Conservation (phyloP, 306 rosid genomes). For the Cicer arietinum region DNA sequence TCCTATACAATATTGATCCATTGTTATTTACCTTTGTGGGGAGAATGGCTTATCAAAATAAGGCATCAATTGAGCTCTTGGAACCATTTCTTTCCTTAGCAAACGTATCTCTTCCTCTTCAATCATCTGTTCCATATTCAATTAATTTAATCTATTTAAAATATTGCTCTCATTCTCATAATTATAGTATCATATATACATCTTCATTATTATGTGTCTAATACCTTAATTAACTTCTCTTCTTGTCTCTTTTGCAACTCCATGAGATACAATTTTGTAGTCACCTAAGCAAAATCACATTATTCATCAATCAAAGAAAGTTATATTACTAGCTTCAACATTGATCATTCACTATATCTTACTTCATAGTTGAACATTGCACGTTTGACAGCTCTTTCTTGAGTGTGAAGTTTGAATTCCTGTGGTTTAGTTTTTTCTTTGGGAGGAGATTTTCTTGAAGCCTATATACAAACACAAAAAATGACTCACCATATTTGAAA, state of each 20-base stretch:
- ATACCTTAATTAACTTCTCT: slow-evolving; percentile 75
- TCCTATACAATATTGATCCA: not conserved
- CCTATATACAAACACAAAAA: slow-evolving; percentile 47
- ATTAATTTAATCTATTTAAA: slow-evolving; percentile 23
- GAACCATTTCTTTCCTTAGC: slow-evolving; percentile 94
- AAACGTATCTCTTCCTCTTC: slow-evolving; percentile 92
- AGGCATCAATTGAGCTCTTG: slow-evolving; percentile 97
- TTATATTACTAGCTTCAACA: not conserved
- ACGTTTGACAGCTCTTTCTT: slow-evolving; percentile 85
- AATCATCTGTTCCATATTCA: slow-evolving; percentile 64
- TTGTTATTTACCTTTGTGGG: slow-evolving; percentile 76
- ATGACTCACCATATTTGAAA: slow-evolving; percentile 20
- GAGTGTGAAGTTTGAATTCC: slow-evolving; percentile 79
- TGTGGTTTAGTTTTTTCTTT: slow-evolving; percentile 82
- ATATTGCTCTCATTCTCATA: slow-evolving; percentile 2
- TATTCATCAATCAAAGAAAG: slow-evolving; percentile 14
- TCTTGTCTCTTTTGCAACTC: slow-evolving; percentile 74
- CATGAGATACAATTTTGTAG: slow-evolving; percentile 68
- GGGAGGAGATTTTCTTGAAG: slow-evolving; percentile 54
- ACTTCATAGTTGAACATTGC: slow-evolving; percentile 93
- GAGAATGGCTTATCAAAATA: slow-evolving; percentile 84
- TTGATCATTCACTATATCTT: slow-evolving; percentile 35
- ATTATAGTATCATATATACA: not conserved
- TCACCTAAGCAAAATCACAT: slow-evolving; percentile 56
- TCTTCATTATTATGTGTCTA: slow-evolving; percentile 17